Percentiles rank a stretch among this genome's conserved stretches.
phyloP scores from a whole-genome alignment of 2,329 filamentous ascomycete species.

The Curvularia sp. region DNA sequence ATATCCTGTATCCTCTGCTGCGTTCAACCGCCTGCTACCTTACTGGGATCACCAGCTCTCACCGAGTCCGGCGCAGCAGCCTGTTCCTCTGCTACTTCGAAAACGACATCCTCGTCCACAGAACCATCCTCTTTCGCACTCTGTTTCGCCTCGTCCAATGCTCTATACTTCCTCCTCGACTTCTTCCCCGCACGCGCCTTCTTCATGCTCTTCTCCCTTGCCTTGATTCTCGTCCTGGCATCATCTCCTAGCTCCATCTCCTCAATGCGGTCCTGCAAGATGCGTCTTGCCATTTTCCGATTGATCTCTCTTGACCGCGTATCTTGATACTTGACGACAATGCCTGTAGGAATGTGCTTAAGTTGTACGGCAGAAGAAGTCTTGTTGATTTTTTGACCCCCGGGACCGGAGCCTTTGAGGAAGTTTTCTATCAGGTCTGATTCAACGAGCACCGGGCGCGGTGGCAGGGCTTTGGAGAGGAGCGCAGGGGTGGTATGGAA shows the following conservation, averaged over 20 bases:
- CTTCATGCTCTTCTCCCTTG: conserved; percentile 68
- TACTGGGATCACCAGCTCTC: background rate
- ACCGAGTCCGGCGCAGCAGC: background rate
- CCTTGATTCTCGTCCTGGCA: conserved; percentile 71
- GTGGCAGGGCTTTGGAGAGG: conserved; percentile 59
- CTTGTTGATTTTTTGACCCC: conserved; percentile 99
- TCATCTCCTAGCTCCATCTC: conserved; percentile 73
- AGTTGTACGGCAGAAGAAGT: conserved; percentile 94
- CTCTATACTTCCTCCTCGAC: conserved; percentile 75
- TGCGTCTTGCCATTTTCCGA: conserved; percentile 78
- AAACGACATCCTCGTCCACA: conserved; percentile 53
- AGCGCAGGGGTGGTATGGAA: conserved; percentile 27
- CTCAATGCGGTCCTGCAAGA: conserved; percentile 82
- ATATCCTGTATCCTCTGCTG: background rate
- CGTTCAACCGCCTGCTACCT: conserved; percentile 6
- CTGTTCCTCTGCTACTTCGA: conserved; percentile 23
- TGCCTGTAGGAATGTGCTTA: conserved; percentile 85
- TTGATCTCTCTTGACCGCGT: conserved; percentile 89
- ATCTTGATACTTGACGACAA: conserved; percentile 92
- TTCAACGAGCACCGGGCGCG: conserved; percentile 77
- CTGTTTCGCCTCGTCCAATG: conserved; percentile 71
- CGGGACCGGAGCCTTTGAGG: conserved; percentile 89
- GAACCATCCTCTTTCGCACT: conserved; percentile 63
- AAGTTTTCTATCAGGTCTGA: conserved; percentile 83
- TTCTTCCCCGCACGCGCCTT: conserved; percentile 83